Percentiles rank a stretch among this genome's conserved stretches.
Conservation (phyloP, 768 basidiomycete genomes). For the Hericium alpestre region DNA sequence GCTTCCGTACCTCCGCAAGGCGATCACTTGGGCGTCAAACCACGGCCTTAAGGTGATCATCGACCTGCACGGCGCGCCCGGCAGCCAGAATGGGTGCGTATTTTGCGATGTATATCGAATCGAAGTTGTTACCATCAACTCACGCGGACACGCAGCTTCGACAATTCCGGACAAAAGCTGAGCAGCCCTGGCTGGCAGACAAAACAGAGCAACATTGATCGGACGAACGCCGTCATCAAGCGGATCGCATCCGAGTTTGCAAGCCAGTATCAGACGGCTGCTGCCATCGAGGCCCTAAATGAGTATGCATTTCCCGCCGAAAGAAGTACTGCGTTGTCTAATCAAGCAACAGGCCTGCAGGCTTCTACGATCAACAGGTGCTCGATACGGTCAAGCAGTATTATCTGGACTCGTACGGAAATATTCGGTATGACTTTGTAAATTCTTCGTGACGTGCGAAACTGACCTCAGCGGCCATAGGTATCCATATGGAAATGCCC, state of each 20-base stretch:
- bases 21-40: slow-evolving; percentile 58
- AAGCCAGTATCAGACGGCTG: slow-evolving; percentile 40
- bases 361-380: slow-evolving; percentile 43
- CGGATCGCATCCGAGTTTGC: slow-evolving; percentile 50
- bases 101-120: slow-evolving; percentile 1
- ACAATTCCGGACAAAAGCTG: slow-evolving; percentile 68
- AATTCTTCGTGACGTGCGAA: too few relatives aligned
- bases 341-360: slow-evolving; percentile 50
- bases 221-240: slow-evolving; percentile 58
- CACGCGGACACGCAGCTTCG: slow-evolving; percentile 37
- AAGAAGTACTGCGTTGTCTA: background rate
- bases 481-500: slow-evolving; percentile 32
- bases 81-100: slow-evolving; percentile 70
- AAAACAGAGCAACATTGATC: slow-evolving; percentile 50
- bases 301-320: slow-evolving; percentile 36
- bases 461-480: slow-evolving; percentile 17
- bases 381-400: slow-evolving; percentile 46
- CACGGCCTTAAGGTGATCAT: slow-evolving; percentile 73
- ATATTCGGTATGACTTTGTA: slow-evolving; percentile 40
- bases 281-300: slow-evolving; percentile 67
- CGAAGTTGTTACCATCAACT: background rate
- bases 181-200: slow-evolving; percentile 62
- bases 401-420: slow-evolving; percentile 66
- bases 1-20: slow-evolving; percentile 54
- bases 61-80: slow-evolving; percentile 64